Conservation (phyloP, 202 grass and related monocot genomes). For the Panicum hallii region DNA sequence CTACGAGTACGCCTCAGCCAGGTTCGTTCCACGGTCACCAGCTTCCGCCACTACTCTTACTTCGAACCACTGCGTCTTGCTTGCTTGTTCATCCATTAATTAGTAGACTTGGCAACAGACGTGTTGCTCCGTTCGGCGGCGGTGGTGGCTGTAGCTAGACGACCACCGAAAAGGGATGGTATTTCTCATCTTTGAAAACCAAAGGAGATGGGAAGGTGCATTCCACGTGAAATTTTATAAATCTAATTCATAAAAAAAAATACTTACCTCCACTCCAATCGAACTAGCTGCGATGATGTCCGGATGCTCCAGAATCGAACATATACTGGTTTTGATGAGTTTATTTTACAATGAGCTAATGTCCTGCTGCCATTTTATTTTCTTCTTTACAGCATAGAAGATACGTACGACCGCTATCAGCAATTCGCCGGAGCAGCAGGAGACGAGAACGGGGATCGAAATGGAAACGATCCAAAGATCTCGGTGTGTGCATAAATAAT, state of each 20-base stretch:
- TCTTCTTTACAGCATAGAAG: constrained; percentile 57
- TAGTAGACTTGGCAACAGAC: too few species aligned
- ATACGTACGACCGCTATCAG: constrained; percentile 56
- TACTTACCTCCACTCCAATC: too few species aligned
- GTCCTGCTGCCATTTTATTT: background rate
- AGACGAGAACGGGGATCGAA: constrained; percentile 24
- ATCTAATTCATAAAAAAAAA: too few species aligned
- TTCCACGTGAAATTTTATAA: too few species aligned
- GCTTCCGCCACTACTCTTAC: background rate
- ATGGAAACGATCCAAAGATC: constrained; percentile 47
- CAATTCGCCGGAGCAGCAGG: constrained; percentile 26
- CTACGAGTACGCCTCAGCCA: constrained; percentile 69
- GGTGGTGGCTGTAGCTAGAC: too few species aligned
- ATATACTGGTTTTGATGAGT: background rate
- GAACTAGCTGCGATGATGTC: too few species aligned
- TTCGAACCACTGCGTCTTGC: background rate
- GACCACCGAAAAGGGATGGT: too few species aligned
- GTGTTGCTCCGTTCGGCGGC: too few species aligned
- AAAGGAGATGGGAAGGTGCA: too few species aligned
- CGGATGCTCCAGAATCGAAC: too few species aligned
- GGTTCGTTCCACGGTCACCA: constrained; percentile 28
- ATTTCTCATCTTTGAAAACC: too few species aligned
- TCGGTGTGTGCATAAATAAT: background rate
- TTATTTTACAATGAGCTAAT: background rate
- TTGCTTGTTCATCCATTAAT: constrained; percentile 11